Evolutionary conservation across 2,329 filamentous ascomycete genomes (phyloP).

Genomic region (Chaetomiaceae sp.): DNA sequence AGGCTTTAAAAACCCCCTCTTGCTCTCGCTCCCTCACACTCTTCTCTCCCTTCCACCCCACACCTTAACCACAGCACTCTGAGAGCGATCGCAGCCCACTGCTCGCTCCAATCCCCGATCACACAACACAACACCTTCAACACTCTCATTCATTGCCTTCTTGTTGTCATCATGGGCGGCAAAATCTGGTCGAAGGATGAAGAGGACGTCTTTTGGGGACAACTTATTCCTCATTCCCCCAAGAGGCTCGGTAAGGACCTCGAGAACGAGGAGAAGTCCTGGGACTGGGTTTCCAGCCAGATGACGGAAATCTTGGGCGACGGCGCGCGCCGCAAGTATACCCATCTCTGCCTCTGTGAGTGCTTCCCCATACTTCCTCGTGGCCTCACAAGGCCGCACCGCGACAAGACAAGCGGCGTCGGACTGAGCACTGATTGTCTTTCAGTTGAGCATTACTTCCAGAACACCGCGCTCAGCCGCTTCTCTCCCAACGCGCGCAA

Average conservation of each 20-base stretch:
- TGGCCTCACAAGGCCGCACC: background rate
- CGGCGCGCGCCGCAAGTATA: slow-evolving; percentile 27
- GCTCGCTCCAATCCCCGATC: background rate
- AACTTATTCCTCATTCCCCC: slow-evolving; percentile 28
- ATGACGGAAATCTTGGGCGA: slow-evolving; percentile 25
- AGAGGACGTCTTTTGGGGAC: slow-evolving; percentile 45
- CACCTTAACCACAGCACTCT: background rate
- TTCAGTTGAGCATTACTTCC: slow-evolving; percentile 33
- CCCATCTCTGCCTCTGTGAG: slow-evolving; percentile 28
- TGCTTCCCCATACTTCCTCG: background rate
- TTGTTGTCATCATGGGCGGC: slow-evolving; percentile 39
- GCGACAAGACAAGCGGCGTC: background rate
- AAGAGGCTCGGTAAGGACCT: slow-evolving; percentile 22
- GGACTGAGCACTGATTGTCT: background rate
- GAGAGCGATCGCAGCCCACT: background rate
- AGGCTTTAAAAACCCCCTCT: background rate
- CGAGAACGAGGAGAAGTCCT: slow-evolving; percentile 18
- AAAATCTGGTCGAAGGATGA: slow-evolving; percentile 46
- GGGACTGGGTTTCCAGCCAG: slow-evolving; percentile 20
- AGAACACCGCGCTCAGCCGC: slow-evolving; percentile 25
- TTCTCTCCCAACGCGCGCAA: slow-evolving; percentile 24
- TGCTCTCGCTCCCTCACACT: background rate
- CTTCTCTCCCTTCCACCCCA: background rate
- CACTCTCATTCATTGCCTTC: background rate
- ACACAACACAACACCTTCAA: too few relatives aligned